Conservation (phyloP, 139 green algal genomes). For the Volvox africanus region DNA sequence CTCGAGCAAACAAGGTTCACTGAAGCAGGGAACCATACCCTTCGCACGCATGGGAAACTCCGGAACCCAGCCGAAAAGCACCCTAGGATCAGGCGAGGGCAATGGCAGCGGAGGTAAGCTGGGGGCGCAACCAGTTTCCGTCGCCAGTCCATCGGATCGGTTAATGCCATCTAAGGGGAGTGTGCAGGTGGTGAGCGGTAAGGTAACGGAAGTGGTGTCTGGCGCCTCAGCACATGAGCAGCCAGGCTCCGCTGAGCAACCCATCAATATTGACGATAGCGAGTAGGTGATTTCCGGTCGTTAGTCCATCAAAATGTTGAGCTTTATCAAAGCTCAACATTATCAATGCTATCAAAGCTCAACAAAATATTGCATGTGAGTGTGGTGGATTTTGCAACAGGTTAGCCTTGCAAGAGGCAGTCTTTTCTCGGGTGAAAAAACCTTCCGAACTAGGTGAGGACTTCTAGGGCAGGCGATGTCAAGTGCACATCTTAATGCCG, state of each 20-base stretch:
- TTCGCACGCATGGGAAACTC: background rate
- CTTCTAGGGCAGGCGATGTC: no score
- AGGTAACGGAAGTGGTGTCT: background rate
- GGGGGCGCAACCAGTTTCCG: background rate
- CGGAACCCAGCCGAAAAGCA: background rate
- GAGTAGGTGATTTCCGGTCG: background rate
- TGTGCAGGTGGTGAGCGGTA: background rate
- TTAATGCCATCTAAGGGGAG: background rate
- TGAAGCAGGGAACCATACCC: background rate
- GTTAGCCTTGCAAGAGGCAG: no score
- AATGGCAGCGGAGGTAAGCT: no score
- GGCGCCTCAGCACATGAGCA: background rate
- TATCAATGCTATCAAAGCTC: no score
- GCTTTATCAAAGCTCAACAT: no score
- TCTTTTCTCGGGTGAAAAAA: no score
- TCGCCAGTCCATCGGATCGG: background rate
- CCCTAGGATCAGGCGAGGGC: background rate
- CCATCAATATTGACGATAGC: background rate
- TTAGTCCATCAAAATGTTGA: no score
- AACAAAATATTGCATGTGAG: no score
- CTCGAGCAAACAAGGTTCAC: background rate
- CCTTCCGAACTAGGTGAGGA: no score
- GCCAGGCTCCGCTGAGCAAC: constrained; percentile 3
- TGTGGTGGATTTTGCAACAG: no score
- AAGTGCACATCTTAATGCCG: no score